These are phyloP conservation scores for Boechera stricta DNA, from an alignment of 345 rosid species.

Conservation along the genomic window DNA sequence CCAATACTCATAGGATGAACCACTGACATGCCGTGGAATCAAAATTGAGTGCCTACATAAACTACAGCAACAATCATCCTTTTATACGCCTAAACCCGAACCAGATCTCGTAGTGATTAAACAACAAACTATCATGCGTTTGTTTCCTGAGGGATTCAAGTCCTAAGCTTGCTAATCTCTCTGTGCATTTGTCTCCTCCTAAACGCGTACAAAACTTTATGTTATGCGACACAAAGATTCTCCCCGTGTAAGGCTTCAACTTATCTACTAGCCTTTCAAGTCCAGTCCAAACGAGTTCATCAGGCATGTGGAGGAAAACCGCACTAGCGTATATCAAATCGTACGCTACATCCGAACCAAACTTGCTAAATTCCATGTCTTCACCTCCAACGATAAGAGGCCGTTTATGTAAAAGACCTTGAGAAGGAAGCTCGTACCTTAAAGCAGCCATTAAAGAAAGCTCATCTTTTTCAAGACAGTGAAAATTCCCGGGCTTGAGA, in stretches of 20 bases:
- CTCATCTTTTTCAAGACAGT: conserved; percentile 90
- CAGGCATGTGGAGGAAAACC: conserved; percentile 90
- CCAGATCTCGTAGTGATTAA: conserved; percentile 95
- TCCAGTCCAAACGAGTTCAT: conserved; percentile 86
- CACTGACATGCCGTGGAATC: not conserved
- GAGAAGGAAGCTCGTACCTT: conserved; percentile 91
- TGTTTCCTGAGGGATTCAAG: conserved; percentile 67
- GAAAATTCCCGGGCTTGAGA: conserved; percentile 62
- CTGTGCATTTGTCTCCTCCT: conserved; percentile 76
- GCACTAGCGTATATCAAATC: conserved; percentile 90
- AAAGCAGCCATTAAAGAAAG: conserved; percentile 92
- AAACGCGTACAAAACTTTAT: conserved; percentile 78
- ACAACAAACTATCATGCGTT: conserved; percentile 84
- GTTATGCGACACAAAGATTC: conserved; percentile 91
- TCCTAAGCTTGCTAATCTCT: conserved; percentile 70
- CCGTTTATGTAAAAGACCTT: conserved; percentile 78
- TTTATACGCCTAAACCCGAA: conserved; percentile 68
- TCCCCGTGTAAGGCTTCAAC: conserved; percentile 74
- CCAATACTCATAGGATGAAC: not conserved
- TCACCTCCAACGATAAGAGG: conserved; percentile 78
- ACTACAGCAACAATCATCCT: conserved; percentile 41
- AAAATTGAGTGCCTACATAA: not conserved
- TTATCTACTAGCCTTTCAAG: conserved; percentile 67
- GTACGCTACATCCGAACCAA: conserved; percentile 61
- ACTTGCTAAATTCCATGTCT: conserved; percentile 82